phyloP scores from a whole-genome alignment of 2,329 filamentous ascomycete species.

The Aureobasidium sp. region DNA sequence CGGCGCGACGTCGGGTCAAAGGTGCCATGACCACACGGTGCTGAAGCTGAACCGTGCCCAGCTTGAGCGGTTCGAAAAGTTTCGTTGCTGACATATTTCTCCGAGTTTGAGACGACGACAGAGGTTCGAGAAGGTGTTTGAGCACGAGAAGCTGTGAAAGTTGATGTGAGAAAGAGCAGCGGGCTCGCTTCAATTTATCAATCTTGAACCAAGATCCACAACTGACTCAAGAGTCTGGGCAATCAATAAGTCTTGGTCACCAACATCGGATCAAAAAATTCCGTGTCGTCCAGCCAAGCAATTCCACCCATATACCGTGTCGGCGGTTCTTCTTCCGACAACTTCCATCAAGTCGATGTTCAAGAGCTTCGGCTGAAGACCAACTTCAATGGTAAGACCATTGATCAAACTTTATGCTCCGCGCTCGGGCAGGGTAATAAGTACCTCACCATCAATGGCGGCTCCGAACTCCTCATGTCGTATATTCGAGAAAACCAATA shows the following conservation, averaged over 20 bases:
- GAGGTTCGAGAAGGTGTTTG: neutral
- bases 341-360: neutral
- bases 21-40: conserved; percentile 51
- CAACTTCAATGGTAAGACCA: neutral
- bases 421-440: neutral
- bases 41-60: conserved; percentile 37
- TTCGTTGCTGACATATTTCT: conserved; percentile 15
- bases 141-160: neutral
- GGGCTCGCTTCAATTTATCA: neutral
- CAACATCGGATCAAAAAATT: too few species aligned
- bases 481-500: neutral
- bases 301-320: neutral
- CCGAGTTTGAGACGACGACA: neutral
- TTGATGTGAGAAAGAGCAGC: neutral
- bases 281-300: too few species aligned
- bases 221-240: neutral
- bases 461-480: neutral
- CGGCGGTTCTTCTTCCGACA: neutral
- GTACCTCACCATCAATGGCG: neutral
- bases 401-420: neutral
- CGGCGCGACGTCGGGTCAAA: conserved; percentile 43
- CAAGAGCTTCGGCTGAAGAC: too few species aligned
- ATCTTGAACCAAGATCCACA: neutral
- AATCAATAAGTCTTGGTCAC: neutral
- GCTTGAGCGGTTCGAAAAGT: conserved; percentile 37